Evolutionary conservation across 257 asterid genomes (phyloP).

Genomic region (Penstemon barbatus): DNA sequence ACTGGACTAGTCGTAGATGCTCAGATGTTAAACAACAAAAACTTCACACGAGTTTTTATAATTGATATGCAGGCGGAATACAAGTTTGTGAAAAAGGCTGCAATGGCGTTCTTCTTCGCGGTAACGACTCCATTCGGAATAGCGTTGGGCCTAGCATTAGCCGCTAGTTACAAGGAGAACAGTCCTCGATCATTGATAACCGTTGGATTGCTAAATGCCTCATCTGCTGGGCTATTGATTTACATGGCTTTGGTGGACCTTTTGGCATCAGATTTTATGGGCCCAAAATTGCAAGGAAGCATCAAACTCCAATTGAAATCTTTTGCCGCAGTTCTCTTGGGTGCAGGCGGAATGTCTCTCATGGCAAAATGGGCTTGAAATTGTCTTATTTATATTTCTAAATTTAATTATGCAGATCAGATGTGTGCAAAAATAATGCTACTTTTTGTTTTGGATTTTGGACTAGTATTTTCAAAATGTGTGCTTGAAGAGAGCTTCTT

Average conservation of each 20-base stretch:
- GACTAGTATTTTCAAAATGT: too few relatives aligned
- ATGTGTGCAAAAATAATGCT: too few relatives aligned
- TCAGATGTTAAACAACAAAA: too few relatives aligned
- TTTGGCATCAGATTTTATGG: slow-evolving; percentile 56
- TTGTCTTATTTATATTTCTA: neutral
- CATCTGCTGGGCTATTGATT: slow-evolving; percentile 45
- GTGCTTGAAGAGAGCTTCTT: too few relatives aligned
- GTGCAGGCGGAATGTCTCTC: slow-evolving; percentile 61
- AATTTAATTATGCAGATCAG: too few relatives aligned
- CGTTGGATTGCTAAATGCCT: slow-evolving; percentile 49
- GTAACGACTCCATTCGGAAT: slow-evolving; percentile 61
- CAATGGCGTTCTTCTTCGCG: slow-evolving; percentile 53
- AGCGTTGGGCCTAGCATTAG: slow-evolving; percentile 46
- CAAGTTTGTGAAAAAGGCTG: slow-evolving; percentile 36
- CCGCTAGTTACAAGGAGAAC: slow-evolving; percentile 42
- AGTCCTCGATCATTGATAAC: slow-evolving; percentile 53
- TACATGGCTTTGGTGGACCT: slow-evolving; percentile 65
- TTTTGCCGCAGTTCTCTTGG: slow-evolving; percentile 42
- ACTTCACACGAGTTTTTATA: neutral
- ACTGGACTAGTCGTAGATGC: too few relatives aligned
- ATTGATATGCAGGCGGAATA: slow-evolving; percentile 42
- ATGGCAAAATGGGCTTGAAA: slow-evolving; percentile 60
- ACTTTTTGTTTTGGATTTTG: too few relatives aligned
- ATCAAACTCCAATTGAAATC: slow-evolving; percentile 42
- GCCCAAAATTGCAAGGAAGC: slow-evolving; percentile 42